These are phyloP conservation scores for Caloboletus inedulis DNA, from an alignment of 1,284 basidiomycete species.

Conservation along the genomic window DNA sequence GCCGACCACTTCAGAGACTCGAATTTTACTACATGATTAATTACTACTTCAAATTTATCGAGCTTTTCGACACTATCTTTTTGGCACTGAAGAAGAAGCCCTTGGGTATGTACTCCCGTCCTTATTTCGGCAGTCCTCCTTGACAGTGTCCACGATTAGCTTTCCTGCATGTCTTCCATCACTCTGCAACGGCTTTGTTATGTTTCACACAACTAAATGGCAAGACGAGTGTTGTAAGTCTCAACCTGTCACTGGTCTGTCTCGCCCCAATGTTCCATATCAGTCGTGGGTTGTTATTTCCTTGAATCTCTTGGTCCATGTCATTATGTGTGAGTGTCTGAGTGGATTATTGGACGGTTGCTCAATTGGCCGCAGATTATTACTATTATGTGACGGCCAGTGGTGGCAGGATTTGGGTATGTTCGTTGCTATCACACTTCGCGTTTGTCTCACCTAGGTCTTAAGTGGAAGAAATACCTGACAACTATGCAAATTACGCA, in stretches of 20 bases:
- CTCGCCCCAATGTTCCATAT: conserved; percentile 7
- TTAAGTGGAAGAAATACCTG: conserved; percentile 94
- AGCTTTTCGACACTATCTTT: conserved; percentile 95
- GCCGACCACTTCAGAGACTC: conserved; percentile 51
- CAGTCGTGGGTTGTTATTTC: conserved; percentile 96
- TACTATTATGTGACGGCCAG: conserved; percentile 97
- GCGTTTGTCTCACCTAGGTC: conserved; percentile 2
- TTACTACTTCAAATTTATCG: conserved; percentile 95
- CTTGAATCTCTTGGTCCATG: conserved; percentile 93
- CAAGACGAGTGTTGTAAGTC: conserved; percentile 79
- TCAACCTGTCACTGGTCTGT: background rate
- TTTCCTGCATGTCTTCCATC: conserved; percentile 98
- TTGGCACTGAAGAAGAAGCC: conserved; percentile 99
- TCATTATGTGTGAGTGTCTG: conserved; percentile 86
- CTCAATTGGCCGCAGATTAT: conserved; percentile 62
- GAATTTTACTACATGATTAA: conserved; percentile 98
- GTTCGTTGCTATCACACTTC: conserved; percentile 22
- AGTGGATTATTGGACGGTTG: background rate
- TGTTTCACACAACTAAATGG: conserved; percentile 96
- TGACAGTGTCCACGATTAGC: conserved; percentile 43
- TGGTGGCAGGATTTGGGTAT: conserved; percentile 92
- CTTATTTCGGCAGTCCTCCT: background rate
- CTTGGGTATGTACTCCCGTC: conserved; percentile 57
- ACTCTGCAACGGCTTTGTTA: conserved; percentile 95
- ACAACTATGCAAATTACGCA: conserved; percentile 96